Evolutionary conservation across 768 basidiomycete species (phyloP), one percentile per base, ranked within the genome.

Genomic region (Multifurca ochricompacta): DNA sequence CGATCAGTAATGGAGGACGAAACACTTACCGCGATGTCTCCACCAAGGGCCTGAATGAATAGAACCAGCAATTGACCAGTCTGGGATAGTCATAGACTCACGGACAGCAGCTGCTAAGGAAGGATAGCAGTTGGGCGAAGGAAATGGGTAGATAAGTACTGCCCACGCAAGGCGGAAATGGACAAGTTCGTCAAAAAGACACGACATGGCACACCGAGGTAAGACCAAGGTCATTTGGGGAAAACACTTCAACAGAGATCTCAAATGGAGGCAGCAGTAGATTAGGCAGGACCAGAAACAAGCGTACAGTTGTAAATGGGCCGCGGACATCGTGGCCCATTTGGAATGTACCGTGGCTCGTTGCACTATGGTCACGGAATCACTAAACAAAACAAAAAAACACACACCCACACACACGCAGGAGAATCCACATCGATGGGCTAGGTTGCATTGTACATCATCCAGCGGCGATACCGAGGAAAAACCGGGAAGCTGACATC

Each of bases 31-130:
- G 56, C 72, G 72, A 67, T 83, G 81, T 51, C 61, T 72, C 81
- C 80, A 82, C 81, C 82, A 83, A 11, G 71, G 69, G 13, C 80
- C 80, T 57, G 67, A 67, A 64, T 83, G 75, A 48, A 84, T 77
- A 63, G 81, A 79, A 64, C 81, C 77, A 44, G 76, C 73, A 31
- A 83, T 68, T 13, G 82, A 76, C 75, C 74, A 77, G 64, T 74
- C 76, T 40, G 76, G 74, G 23, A 70, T 57, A 14, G 70, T 32
- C 67, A 61, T 61, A 10, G 27, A 19, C 34, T 49, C 32, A 19
- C 59, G 16, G 14, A 52, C 31, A 34, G 52, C 31, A 34, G 45
- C 46, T 43, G 35, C 2, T 28, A 36, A 32, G 31, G 14, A 19
- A 31, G n/a, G 35, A n/a, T 35, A 21, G 19, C 11, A n/a, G 25